phyloP scores from a whole-genome alignment of 345 rosid species.

The Camelina sativa region DNA sequence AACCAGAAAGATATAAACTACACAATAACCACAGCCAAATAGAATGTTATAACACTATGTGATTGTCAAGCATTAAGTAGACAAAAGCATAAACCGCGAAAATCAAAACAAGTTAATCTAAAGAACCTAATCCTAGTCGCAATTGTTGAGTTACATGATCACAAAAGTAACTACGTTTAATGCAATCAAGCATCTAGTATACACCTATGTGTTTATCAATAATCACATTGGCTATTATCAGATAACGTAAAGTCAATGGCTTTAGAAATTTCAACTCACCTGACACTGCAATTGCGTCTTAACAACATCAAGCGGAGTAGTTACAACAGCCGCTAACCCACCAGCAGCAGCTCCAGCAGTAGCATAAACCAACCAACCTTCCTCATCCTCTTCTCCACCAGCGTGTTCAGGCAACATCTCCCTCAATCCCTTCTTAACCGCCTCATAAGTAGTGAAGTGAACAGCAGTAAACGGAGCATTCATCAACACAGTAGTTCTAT shows the following conservation, averaged over 20 bases:
- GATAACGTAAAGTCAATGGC: neutral
- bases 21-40: neutral
- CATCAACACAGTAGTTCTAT: conserved; percentile 94
- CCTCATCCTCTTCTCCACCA: conserved; percentile 57
- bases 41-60: neutral
- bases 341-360: conserved; percentile 99
- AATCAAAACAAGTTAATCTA: neutral
- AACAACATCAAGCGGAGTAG: conserved; percentile 53
- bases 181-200: conserved; percentile 3
- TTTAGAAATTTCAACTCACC: conserved; percentile 51
- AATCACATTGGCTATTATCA: conserved; percentile 23
- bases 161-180: neutral
- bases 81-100: neutral
- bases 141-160: neutral
- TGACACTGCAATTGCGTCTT: conserved; percentile 91
- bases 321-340: conserved; percentile 55
- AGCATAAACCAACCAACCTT: conserved; percentile 75
- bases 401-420: conserved; percentile 78
- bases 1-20: neutral
- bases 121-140: neutral
- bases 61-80: conserved; percentile 1
- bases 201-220: neutral
- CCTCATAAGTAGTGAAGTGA: conserved; percentile 93
- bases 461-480: conserved; percentile 95
- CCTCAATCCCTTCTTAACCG: conserved; percentile 68